Evolutionary conservation across 1,284 basidiomycete species (phyloP), one percentile per base, ranked within the genome.

Genomic region (Papiliotrema flavescens): DNA sequence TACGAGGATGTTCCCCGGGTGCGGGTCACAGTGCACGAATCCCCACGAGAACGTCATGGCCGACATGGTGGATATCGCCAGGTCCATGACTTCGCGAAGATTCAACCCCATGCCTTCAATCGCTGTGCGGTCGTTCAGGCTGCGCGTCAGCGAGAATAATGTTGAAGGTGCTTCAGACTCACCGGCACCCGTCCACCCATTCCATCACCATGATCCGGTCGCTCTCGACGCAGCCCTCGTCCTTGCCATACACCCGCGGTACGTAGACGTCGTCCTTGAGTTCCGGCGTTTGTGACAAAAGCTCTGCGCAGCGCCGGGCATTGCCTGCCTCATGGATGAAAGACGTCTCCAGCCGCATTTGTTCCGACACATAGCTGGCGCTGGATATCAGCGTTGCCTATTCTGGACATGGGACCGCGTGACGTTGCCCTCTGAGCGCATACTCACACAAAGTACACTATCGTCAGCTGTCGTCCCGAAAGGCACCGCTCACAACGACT

Each of bases 31-130:
- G 57, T 88, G 88, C 56, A 90, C 84, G 80, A 86, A 92, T 5
- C 90, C 90, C 87, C 87, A 94, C 56, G 82, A 83, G 71, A 94
- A 95, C 68, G 91, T 90, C 79, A 92, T 80, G 53, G 89, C 88
- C 23, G 89, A 84, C 82, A 90, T 89, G 17, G 84, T 84, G 53
- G 86, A 62, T 41, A 77, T 76, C 2, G 72, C 71, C 9, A 76
- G 63, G 52, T 77, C 75, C 76, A 77, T 77, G 1, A 74, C 73
- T 34, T 83, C 80, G 55, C 82, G 79, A 15, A 84, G 76, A 8
- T 71, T 71, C 41, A 80, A 64, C 5, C 65, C 70, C 75, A 68
- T 76, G 28, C 59, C 65, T 46, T 73, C 73, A 28, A 79, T 64
- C 49, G 72, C 67, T 28, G 67, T 73, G 37, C 82, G 81, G 70